Base-by-base conservation (phyloP, 371 early-diverging fungal species). In the Mucor racemosus region DNA sequence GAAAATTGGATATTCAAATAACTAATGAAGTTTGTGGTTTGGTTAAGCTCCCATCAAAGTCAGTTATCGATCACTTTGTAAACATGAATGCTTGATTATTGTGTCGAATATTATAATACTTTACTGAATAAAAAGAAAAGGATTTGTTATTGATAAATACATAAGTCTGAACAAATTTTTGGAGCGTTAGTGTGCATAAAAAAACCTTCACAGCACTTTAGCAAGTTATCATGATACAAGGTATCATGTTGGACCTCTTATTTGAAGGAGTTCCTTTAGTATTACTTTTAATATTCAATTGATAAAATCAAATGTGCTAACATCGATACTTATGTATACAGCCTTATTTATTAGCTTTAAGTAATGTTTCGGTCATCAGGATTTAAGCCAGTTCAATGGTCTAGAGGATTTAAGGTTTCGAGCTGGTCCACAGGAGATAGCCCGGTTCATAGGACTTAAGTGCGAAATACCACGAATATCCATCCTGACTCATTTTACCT, bases 371-470 rank as follows among this genome's bases (percentile, higher is more conserved):
- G 26, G 26, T 26, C 26, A 26, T 26, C 3, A 26, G 26, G 26
- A 26, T 26, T 26, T 26, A 26, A 26, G 26, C 3, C 26, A 1
- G 3, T 26, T 26, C 1, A 26, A 26, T 26, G 53, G 53, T 53
- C 13, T 53, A 53, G 26, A 9, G 53, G 53, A 31, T 53, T 53
- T 53, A 53, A 53, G 53, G 31, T 13, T 36, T 56, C 35, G 56
- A 56, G 17, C 21, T 26, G 55, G 42, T 41, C 15, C 21, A 21
- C 55, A 66, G 55, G 66, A 39, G 21, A 41, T 66, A 41, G 5
- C 35, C 35, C 67, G 67, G 67, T 42, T 34, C 36, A 55, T 17
- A 66, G 67, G 67, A 66, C 8, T 66, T 66, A 61, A 46, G 60
- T 9, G 54, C 53, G 26, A 19, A n/a, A 53, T 39, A 19, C 26